Evolutionary conservation across 1,139 yeast genomes (phyloP), one percentile per base, ranked within the genome.

Genomic region (Magnusiomyces sp.): DNA sequence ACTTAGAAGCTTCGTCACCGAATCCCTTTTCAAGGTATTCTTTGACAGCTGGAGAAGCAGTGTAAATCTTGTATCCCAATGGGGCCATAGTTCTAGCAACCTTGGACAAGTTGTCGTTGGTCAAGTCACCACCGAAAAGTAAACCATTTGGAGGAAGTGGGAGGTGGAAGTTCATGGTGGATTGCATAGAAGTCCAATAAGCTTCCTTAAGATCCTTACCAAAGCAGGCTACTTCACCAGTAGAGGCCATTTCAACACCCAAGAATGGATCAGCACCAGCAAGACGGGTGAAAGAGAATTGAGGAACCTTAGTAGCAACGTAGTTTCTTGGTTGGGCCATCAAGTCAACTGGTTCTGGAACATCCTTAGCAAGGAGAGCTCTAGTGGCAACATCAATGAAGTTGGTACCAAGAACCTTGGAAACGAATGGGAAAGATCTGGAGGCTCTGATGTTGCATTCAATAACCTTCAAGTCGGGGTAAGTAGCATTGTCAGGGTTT

Each of bases 361-460:
- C 80, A 55, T 82, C 74, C 62, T 80, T 80, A 64, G 83, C 83
- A 56, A 88, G 72, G 57, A 90, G 76, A 20, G 97, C 95, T 67
- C 79, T 81, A 53, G 89, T 89, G 19, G 97, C 97, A 61, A 88
- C 89, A 50, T 92, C 95, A 66, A 92, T 92, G 68, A 92, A 90
- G 73, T 92, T 90, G 53, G 78, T 77, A 57, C 97, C 98, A 56
- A 92, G 75, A 45, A 92, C 98, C 75, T 92, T 92, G 52, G 97
- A 92, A 59, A 90, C 89, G 73, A 92, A 92, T 70, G 98, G 98
- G 90, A 88, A 92, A 27, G 97, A 89, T 70, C 98, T 83, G 34
- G 97, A 90, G 40, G 97, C 98, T 72, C 98, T 87, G 53, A 92
- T 95, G 65, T 92, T 92, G 79, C 98, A 92, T 72, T 92, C 98